Base-by-base conservation (phyloP, 306 rosid genomes). In the Prunus davidiana region DNA sequence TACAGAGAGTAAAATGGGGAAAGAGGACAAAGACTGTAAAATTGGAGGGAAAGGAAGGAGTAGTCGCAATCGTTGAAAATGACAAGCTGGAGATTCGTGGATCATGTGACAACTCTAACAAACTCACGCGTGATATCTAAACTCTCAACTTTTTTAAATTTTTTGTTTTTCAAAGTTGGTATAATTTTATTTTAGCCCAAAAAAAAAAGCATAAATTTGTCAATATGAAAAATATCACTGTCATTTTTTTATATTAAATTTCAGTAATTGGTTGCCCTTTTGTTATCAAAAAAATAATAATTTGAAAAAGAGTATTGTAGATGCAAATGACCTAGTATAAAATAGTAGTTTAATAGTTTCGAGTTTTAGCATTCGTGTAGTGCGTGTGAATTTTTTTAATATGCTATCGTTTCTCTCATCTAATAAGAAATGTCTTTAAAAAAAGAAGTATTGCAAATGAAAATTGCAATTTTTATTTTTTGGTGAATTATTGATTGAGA, bases 71-170 rank as follows among this genome's bases (percentile, higher is more conserved):
- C 74, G 72, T 91, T 84, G 87, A 84, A 89, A 87, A 83, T 85
- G 82, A 2, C 19, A 60, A 82, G 92, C 4, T 81, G 81, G 87
- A 79, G 81, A 83, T 70, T 82, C 84, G 84, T 67, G 88, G 86
- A 84, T 87, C 97, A 87, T 87, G 96, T 92, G 93, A 92, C n/a
- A 64, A 54, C 28, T 56, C 80, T 78, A 84, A 84, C 88, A 81
- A 85, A 90, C 86, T 47, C 74, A 68, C 78, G 84, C 88, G 88
- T 87, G 92, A 87, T 8, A 28, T 83, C 72, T 73, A 55, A 81
- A 69, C 85, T 83, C 86, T 83, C 41, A 27, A 16, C 65, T 27
- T 27, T 27, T 34, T 32, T 0, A 0, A 3, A 0, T 3, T 34
- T 34, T 34, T 7, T 6, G 1, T 7, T 7, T 38, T 24, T 61